phyloP scores from a whole-genome alignment of 805 yeast species.

The Tetrapisispora namnaoensis region DNA sequence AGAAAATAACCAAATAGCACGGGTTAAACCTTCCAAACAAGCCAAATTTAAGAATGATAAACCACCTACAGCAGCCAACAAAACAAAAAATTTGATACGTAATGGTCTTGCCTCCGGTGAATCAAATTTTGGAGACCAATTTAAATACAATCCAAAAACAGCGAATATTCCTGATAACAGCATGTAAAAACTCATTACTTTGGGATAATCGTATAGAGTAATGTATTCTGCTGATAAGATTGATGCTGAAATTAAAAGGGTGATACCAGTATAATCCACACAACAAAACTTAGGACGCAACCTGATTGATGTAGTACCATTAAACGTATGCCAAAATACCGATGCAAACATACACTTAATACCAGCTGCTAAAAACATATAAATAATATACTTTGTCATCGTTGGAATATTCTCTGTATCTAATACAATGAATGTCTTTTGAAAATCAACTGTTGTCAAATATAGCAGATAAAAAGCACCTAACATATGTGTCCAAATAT shows the following conservation, averaged over 20 bases:
- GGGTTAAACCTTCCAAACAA: constrained; percentile 43
- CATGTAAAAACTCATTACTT: constrained; percentile 36
- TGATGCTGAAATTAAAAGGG: constrained; percentile 80
- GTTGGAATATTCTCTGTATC: constrained; percentile 35
- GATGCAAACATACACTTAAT: constrained; percentile 71
- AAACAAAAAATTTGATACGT: constrained; percentile 70
- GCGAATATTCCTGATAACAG: constrained; percentile 59
- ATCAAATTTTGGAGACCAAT: constrained; percentile 91
- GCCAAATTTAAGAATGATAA: constrained; percentile 48
- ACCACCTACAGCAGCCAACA: constrained; percentile 68
- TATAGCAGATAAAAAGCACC: constrained; percentile 56
- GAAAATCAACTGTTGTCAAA: constrained; percentile 52
- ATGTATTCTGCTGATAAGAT: constrained; percentile 80
- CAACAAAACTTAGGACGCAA: constrained; percentile 76
- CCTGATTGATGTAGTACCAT: constrained; percentile 55
- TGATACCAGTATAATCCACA: constrained; percentile 90
- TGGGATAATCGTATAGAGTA: constrained; percentile 39
- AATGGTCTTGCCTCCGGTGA: constrained; percentile 73
- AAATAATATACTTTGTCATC: constrained; percentile 35
- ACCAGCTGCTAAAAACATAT: constrained; percentile 61
- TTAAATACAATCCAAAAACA: constrained; percentile 58
- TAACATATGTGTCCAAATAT: constrained; percentile 84
- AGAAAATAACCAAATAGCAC: constrained; percentile 44
- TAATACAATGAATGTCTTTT: constrained; percentile 43
- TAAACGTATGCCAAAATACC: constrained; percentile 85